These are phyloP conservation scores for Xylaria cubensis DNA, from an alignment of 495 filamentous ascomycete genomes.

Conservation along the genomic window DNA sequence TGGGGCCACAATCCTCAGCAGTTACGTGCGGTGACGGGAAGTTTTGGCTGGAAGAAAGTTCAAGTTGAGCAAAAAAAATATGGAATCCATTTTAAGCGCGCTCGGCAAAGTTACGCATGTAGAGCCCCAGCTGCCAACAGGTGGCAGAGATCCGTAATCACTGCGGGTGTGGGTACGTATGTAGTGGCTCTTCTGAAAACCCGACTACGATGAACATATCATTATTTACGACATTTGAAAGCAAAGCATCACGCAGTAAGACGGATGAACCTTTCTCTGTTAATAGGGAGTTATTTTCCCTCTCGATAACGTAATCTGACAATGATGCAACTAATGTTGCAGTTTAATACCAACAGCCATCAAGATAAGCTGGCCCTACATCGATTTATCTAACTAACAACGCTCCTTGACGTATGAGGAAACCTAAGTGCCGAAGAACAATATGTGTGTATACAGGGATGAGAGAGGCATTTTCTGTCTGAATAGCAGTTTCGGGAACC, in stretches of 20 bases:
- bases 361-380: background rate
- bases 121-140: constrained; percentile 6
- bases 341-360: constrained; percentile 1
- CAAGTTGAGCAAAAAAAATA: background rate
- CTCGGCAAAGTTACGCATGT: background rate
- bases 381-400: constrained; percentile 8
- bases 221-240: background rate
- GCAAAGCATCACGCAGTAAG: background rate
- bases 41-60: background rate
- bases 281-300: background rate
- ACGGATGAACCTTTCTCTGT: background rate
- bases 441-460: constrained; percentile 33
- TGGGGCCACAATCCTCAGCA: background rate
- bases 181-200: background rate
- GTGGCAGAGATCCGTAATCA: background rate
- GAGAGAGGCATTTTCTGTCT: constrained; percentile 23
- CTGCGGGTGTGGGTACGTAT: too few species aligned
- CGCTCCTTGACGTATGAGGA: background rate
- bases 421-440: constrained; percentile 14
- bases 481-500: constrained; percentile 12
- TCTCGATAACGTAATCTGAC: constrained; percentile 18
- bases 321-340: background rate
- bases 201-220: background rate
- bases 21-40: background rate
- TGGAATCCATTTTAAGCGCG: constrained; percentile 8